These are phyloP conservation scores for Triticum turgidum DNA, from an alignment of 176 grass and related monocot species.

Conservation along the genomic window DNA sequence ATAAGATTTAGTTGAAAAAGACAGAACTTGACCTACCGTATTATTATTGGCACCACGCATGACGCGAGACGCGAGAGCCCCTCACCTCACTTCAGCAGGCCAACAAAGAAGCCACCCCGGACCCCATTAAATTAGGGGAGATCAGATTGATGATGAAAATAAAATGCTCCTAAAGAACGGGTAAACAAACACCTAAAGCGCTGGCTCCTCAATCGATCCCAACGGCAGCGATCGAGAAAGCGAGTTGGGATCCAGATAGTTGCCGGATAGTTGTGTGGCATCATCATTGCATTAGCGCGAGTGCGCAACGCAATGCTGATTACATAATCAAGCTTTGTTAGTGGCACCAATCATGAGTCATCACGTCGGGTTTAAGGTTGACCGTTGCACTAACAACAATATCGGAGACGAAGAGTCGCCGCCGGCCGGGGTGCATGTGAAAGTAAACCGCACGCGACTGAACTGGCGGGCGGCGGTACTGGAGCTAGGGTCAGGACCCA, in stretches of 20 bases:
- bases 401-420: too few species aligned
- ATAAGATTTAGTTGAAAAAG: neutral
- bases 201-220: neutral
- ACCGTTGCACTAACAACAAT: neutral
- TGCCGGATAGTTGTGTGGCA: neutral
- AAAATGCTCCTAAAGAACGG: neutral
- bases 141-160: neutral
- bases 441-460: too few species aligned
- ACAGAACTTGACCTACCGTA: neutral
- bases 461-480: too few species aligned
- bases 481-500: too few species aligned
- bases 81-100: neutral
- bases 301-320: neutral
- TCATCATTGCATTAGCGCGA: neutral
- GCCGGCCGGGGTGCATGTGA: too few species aligned
- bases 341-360: neutral
- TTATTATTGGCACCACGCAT: neutral
- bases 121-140: neutral
- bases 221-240: neutral
- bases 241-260: neutral
- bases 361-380: conserved; percentile 1
- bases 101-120: neutral
- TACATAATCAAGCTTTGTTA: neutral
- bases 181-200: neutral
- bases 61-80: neutral